Evolutionary conservation across 2,329 filamentous ascomycete genomes (phyloP), one percentile per base, ranked within the genome.

Genomic region (Elsinoe arachidis): DNA sequence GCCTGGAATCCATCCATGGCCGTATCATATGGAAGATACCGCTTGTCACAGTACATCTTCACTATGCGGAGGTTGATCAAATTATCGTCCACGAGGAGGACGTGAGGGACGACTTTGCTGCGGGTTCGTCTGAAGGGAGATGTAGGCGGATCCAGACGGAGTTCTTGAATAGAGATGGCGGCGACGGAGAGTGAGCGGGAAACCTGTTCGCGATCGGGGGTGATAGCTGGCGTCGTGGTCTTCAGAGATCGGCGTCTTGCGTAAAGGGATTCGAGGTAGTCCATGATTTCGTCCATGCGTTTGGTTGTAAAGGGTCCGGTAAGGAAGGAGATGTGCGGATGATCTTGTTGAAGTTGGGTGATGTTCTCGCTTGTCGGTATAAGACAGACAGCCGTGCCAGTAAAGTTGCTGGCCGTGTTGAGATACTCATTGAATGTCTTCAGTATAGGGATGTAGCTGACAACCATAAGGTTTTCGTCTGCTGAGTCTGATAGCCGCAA

Each of bases 31-130:
- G 73, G 69, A 21, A 77, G 68, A 0, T 70, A 69, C 10, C 74
- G 68, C 41, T 73, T 73, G 56, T 73, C 71, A 52, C 76, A 74
- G 61, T 77, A 78, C 63, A 76, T 75, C 15, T 72, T 67, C 26
- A 79, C 62, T 23, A 79, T 76, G 17, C 76, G 75, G 0, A 78
- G 69, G 19, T 79, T 79, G 56, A 78, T 73, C 2, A 71, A 56
- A 46, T 78, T 79, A 59, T 78, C 76, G 59, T 78, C 76, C 0
- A 78, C 76, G 0, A 79, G 64, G 0, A 79, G 67, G 5, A 71
- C 54, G 59, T 64, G 58, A 3, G 71, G 62, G 33, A 52, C 11
- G n/a, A 49, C 19, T 5, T 46, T 55, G 17, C 39, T 54, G 9
- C 51, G 15, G 10, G 46, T 35, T 37, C 33, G 39, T 30, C 49